Evolutionary conservation across 352 stramenopile species (phyloP).

Genomic region (Phytophthora pluvialis): DNA sequence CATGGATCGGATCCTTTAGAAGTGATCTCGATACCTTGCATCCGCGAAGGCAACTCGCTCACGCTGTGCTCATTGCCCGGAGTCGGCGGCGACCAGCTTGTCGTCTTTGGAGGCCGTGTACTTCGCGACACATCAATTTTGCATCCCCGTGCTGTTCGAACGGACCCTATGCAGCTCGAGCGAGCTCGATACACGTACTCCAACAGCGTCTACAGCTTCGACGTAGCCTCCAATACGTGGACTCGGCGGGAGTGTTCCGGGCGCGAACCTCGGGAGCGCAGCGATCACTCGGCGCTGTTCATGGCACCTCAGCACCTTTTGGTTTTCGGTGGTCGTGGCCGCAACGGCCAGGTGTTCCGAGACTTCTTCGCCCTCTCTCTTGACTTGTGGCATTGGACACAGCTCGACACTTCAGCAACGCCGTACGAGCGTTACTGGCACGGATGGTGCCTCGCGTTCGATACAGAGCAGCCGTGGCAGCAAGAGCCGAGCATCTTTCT

Average conservation of each 20-base stretch:
- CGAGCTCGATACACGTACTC: slow-evolving; percentile 66
- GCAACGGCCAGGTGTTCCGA: slow-evolving; percentile 58
- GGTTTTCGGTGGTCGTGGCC: slow-evolving; percentile 59
- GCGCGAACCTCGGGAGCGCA: slow-evolving; percentile 45
- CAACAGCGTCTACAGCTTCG: slow-evolving; percentile 63
- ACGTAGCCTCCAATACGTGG: slow-evolving; percentile 46
- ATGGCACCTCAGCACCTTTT: slow-evolving; percentile 52
- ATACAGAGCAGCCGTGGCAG: slow-evolving; percentile 30
- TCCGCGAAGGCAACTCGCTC: slow-evolving; percentile 67
- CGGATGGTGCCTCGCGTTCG: slow-evolving; percentile 39
- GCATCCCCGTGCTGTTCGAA: slow-evolving; percentile 35
- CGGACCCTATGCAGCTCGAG: slow-evolving; percentile 58
- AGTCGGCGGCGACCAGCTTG: slow-evolving; percentile 32
- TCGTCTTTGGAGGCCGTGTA: slow-evolving; percentile 66
- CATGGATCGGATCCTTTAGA: slow-evolving; percentile 45
- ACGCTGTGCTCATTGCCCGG: slow-evolving; percentile 46
- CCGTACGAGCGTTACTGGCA: slow-evolving; percentile 57
- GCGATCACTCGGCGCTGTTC: slow-evolving; percentile 66
- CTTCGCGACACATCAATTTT: slow-evolving; percentile 58
- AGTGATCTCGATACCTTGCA: slow-evolving; percentile 54
- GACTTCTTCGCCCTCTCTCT: slow-evolving; percentile 61
- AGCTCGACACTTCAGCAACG: slow-evolving; percentile 34
- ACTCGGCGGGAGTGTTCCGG: slow-evolving; percentile 47
- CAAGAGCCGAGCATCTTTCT: slow-evolving; percentile 52
- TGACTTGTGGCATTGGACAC: slow-evolving; percentile 54